These are phyloP conservation scores for Debaryomyces subglobosus DNA, from an alignment of 1,139 yeast genomes.

Conservation along the genomic window DNA sequence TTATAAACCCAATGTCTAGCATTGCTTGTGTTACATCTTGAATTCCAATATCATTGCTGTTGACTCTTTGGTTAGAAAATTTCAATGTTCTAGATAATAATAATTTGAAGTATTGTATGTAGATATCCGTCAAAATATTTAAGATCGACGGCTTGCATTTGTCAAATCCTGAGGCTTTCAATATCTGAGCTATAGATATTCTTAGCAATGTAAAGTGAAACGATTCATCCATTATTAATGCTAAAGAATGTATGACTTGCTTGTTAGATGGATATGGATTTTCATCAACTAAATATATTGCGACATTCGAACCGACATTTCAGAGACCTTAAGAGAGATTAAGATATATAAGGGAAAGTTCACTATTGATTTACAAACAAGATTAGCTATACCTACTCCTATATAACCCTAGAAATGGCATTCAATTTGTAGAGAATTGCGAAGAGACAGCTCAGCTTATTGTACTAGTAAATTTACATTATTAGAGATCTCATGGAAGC, in stretches of 20 bases:
- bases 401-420: not conserved
- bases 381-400: not conserved
- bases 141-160: conserved; percentile 63
- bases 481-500: not conserved
- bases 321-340: not conserved
- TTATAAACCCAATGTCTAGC: conserved; percentile 54
- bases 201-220: conserved; percentile 64
- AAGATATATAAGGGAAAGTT: not conserved
- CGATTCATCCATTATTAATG: conserved; percentile 29
- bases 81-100: conserved; percentile 45
- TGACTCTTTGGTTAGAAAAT: conserved; percentile 18
- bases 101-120: conserved; percentile 55
- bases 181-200: conserved; percentile 65
- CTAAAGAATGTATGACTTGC: not conserved
- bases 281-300: not conserved
- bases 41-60: conserved; percentile 36
- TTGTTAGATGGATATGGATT: not conserved
- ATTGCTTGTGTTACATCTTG: conserved; percentile 67
- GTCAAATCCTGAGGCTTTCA: conserved; percentile 75
- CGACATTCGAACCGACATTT: conserved; percentile 5
- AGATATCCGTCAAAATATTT: conserved; percentile 64
- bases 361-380: too few species aligned
- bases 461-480: not conserved
- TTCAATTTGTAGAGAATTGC: not conserved
- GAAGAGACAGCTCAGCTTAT: not conserved